Evolutionary conservation across 495 filamentous ascomycete species (phyloP).

Genomic region (Aspergillus conjunctus): DNA sequence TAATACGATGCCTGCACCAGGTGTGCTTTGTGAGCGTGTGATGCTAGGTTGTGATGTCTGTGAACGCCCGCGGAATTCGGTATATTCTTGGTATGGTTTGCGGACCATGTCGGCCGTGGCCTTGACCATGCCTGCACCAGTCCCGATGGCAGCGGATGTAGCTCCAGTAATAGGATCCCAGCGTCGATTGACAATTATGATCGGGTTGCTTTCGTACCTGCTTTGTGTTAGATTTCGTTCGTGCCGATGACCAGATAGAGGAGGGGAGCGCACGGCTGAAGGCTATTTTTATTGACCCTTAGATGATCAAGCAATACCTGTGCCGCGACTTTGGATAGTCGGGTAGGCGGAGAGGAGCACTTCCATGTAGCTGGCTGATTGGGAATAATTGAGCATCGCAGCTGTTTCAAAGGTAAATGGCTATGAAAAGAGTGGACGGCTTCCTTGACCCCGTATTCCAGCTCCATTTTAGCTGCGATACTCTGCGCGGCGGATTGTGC

Average conservation of each 20-base stretch:
- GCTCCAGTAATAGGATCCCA: conserved; percentile 52
- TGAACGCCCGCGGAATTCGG: conserved; percentile 20
- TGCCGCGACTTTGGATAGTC: conserved; percentile 66
- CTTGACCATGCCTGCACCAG: conserved; percentile 33
- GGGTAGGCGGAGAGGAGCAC: conserved; percentile 43
- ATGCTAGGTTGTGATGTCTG: not conserved
- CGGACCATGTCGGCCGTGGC: conserved; percentile 35
- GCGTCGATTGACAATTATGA: conserved; percentile 38
- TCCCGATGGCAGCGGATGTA: conserved; percentile 35
- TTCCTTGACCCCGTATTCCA: conserved; percentile 72
- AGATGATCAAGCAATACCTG: conserved; percentile 60
- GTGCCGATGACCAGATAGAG: no score
- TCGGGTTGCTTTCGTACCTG: conserved; percentile 31
- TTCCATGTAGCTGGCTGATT: conserved; percentile 70
- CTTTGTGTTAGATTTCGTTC: not conserved
- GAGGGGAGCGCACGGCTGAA: conserved; percentile 45
- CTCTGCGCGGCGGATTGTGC: conserved; percentile 57
- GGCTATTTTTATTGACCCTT: conserved; percentile 61
- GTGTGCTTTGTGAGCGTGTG: not conserved
- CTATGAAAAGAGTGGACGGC: conserved; percentile 72
- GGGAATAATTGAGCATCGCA: conserved; percentile 69
- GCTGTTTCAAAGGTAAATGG: conserved; percentile 58
- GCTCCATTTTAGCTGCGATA: conserved; percentile 62
- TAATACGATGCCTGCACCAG: not conserved
- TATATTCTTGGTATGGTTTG: conserved; percentile 37